A percentile compares a stretch with the other conserved stretches of the same genome.
phyloP scores from a whole-genome alignment of 2,329 filamentous ascomycete genomes.

The Alternaria longipes region DNA sequence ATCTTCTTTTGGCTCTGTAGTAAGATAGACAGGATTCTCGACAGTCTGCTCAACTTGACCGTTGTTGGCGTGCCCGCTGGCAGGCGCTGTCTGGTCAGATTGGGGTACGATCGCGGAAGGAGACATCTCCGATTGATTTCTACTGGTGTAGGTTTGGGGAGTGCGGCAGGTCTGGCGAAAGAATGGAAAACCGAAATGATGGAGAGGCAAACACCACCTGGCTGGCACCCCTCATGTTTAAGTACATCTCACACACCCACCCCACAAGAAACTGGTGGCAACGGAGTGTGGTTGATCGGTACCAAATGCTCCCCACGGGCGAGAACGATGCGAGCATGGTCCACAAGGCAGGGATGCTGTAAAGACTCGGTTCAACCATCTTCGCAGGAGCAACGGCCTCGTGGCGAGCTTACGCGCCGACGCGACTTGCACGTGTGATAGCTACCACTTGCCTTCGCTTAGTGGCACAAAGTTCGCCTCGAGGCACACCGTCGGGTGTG shows the following conservation, averaged over 20 bases:
- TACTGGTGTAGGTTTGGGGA: constrained; percentile 7
- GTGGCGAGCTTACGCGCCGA: constrained; percentile 27
- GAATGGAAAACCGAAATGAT: constrained; percentile 3
- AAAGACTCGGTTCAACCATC: constrained; percentile 1
- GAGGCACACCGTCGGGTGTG: constrained; percentile 26
- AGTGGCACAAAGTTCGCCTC: constrained; percentile 28
- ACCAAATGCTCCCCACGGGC: background rate
- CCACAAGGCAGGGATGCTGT: constrained; percentile 9
- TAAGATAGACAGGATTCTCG: constrained; percentile 48
- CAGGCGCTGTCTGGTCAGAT: constrained; percentile 23
- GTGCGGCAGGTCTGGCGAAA: constrained; percentile 24
- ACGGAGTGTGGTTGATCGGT: constrained; percentile 9
- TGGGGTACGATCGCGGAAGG: constrained; percentile 39
- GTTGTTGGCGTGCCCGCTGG: constrained; percentile 24
- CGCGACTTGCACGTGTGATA: constrained; percentile 14
- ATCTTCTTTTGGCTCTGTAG: constrained; percentile 56
- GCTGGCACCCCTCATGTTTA: constrained; percentile 29
- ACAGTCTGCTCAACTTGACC: constrained; percentile 35
- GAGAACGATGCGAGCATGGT: constrained; percentile 7
- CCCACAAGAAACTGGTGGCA: constrained; percentile 24
- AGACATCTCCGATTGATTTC: constrained; percentile 34
- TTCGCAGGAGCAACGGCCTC: constrained; percentile 12
- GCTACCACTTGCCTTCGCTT: constrained; percentile 16
- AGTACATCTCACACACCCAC: constrained; percentile 23
- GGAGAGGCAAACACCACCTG: constrained; percentile 10